phyloP scores from a whole-genome alignment of 179 eudicot species.

The Pouteria campechiana region DNA sequence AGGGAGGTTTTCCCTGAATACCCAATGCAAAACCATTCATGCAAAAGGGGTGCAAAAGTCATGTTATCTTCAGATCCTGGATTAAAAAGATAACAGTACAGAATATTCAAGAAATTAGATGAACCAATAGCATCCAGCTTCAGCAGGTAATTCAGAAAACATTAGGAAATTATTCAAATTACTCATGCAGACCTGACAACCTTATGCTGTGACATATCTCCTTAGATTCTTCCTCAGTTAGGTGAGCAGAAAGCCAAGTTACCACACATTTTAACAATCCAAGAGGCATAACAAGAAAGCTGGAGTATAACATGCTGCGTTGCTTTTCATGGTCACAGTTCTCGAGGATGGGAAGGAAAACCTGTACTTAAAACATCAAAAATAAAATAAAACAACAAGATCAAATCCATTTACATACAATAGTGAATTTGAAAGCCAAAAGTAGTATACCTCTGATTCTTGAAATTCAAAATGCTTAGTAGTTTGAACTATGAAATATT shows the following conservation, averaged over 20 bases:
- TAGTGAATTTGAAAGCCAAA: not conserved
- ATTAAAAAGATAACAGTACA: no score
- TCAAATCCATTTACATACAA: no score
- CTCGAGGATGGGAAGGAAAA: constrained; percentile 45
- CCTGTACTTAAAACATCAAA: no score
- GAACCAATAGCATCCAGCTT: no score
- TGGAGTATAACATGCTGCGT: constrained; percentile 38
- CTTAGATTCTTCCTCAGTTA: constrained; percentile 52
- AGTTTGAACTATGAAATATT: constrained; percentile 28
- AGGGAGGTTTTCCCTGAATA: constrained; percentile 68
- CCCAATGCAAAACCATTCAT: constrained; percentile 66
- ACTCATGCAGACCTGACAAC: constrained; percentile 24
- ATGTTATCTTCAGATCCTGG: constrained; percentile 24
- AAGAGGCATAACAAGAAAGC: constrained; percentile 67
- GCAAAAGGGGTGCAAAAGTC: constrained; percentile 45
- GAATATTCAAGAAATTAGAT: no score
- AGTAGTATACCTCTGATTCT: constrained; percentile 59
- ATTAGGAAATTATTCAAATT: no score
- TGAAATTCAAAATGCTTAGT: constrained; percentile 39
- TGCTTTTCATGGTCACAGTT: constrained; percentile 49
- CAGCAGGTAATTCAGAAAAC: no score
- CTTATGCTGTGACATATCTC: constrained; percentile 38
- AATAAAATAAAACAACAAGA: no score
- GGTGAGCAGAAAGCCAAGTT: constrained; percentile 70
- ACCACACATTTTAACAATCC: constrained; percentile 69